Base-by-base conservation (phyloP, 164 flowering plant genomes). In the Magnolia officinalis region DNA sequence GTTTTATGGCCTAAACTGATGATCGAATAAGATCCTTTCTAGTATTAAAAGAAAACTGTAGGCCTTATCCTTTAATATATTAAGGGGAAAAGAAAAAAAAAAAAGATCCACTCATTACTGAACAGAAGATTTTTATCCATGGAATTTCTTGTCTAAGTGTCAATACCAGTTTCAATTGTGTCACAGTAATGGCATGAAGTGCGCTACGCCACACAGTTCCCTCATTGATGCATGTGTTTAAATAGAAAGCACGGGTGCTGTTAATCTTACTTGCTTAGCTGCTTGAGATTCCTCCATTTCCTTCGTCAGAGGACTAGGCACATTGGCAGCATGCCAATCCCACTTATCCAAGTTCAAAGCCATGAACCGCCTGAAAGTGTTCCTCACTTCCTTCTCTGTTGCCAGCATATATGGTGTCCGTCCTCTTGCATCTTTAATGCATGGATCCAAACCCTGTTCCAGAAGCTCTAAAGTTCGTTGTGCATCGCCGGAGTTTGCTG, bases 211-310 rank as follows among this genome's bases (percentile, higher is more conserved):
- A 11, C 26, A 20, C 21, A 10, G 24, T 13, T 9, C 37, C 24
- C 21, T 65, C 26, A 65, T 24, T 65, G 68, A 65, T 23, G 11
- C 19, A 18, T 2, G 29, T 9, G 24, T 65, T n/a, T 65, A 65
- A 65, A 65, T 29, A 65, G 14, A 2, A 21, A 8, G 68, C 26
- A 65, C 5, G 59, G 45, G 23, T 24, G 4, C 18, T 10, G 29
- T 58, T 26, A 26, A 67, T 68, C 49, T 73, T 59, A 93, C 99
- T 97, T 92, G 97, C 85, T 96, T 96, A 78, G 91, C 93, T 79
- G 96, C 92, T 86, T 96, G 99, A 79, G 97, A 84, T 78, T 94
- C 97, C 87, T 96, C 99, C 97, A 96, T 90, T 79, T 96, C 98
- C 81, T 90, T 89, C 23, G 99, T 94, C 81, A 96, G 83, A 72